Base-by-base conservation (phyloP, 805 yeast genomes). In the Wickerhamiella sergipiensis region DNA sequence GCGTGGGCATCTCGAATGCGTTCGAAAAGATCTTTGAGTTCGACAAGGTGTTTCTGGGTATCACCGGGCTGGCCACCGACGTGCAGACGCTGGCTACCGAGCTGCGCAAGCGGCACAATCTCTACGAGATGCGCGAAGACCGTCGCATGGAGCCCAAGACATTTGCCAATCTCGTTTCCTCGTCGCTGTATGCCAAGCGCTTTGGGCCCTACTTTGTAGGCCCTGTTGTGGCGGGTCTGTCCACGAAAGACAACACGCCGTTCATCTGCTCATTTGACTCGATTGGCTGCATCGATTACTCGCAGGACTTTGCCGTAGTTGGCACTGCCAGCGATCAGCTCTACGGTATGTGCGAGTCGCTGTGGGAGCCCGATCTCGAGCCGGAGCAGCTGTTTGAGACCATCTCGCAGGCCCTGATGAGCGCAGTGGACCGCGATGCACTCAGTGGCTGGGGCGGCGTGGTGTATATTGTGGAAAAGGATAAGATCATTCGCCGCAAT, bases 361-460 rank as follows among this genome's bases (percentile, higher is more conserved):
- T 92, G 53, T 94, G 88, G 69, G 97, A 92, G 69, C 97, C 97
- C 43, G 73, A 85, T 62, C 73, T 94, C 59, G 97, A 80, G 66
- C 88, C 97, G 6, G 97, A 92, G 59, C 96, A 92, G 67, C 73
- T 92, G 59, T 92, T 92, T 64, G 97, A 92, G 68, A 90, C 97
- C 42, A 84, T 88, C 58, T 81, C 94, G 59, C 98, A 92, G 69
- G 90, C 97, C 1, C 72, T 92, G 53, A 72, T 92, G 72, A 87
- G 85, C 65, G 97, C 96, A 18, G 94, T 85, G 38, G 98, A 92
- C 68, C 84, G 98, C 74, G 98, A 92, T 69, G 95, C 97, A 6
- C 74, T 92, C 52, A 82, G 95, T 29, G 99, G 99, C 58, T 92
- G 97, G 96, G 98, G 98, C 62, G 96, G 95, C 8, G 84, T 86